These are phyloP conservation scores for Blastobotrys indianensis DNA, from an alignment of 1,139 yeast species.

Conservation along the genomic window DNA sequence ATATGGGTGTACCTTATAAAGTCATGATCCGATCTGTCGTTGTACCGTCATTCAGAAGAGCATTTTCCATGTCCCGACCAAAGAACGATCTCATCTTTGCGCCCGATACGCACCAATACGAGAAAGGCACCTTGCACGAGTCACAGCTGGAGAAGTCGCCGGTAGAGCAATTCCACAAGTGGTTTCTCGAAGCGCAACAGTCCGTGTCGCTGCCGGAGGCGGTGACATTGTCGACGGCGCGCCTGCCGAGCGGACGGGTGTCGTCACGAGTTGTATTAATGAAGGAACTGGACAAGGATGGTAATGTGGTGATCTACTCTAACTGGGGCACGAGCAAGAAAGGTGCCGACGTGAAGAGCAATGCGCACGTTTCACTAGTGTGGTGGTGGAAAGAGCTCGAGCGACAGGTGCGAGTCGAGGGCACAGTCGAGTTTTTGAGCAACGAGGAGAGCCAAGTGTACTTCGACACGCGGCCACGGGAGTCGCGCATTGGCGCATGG, in stretches of 20 bases:
- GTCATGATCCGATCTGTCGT: neutral
- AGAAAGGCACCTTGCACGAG: conserved; percentile 56
- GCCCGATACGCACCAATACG: conserved; percentile 85
- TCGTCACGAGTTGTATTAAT: conserved; percentile 77
- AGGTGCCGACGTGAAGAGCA: conserved; percentile 59
- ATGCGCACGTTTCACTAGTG: conserved; percentile 76
- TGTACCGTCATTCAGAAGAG: neutral
- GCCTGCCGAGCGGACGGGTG: conserved; percentile 81
- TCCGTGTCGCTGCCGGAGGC: conserved; percentile 70
- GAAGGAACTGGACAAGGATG: conserved; percentile 80
- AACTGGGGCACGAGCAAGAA: conserved; percentile 89
- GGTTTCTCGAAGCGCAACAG: conserved; percentile 79
- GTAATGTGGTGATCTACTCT: conserved; percentile 76
- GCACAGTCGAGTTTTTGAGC: conserved; percentile 65
- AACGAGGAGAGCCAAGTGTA: conserved; percentile 72
- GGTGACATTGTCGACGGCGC: conserved; percentile 75
- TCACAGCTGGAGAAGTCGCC: conserved; percentile 55
- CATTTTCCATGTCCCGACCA: neutral
- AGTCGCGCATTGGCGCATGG: conserved; percentile 95
- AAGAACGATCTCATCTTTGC: conserved; percentile 44
- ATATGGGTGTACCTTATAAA: no score
- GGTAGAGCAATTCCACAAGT: conserved; percentile 65
- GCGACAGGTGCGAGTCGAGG: conserved; percentile 92
- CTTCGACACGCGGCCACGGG: conserved; percentile 83
- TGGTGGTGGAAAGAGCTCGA: conserved; percentile 91